A percentile compares a stretch with the other conserved stretches of the same genome.
These are phyloP conservation scores for Wickerhamomyces hampshirensis DNA, from an alignment of 805 yeast genomes.

Conservation along the genomic window DNA sequence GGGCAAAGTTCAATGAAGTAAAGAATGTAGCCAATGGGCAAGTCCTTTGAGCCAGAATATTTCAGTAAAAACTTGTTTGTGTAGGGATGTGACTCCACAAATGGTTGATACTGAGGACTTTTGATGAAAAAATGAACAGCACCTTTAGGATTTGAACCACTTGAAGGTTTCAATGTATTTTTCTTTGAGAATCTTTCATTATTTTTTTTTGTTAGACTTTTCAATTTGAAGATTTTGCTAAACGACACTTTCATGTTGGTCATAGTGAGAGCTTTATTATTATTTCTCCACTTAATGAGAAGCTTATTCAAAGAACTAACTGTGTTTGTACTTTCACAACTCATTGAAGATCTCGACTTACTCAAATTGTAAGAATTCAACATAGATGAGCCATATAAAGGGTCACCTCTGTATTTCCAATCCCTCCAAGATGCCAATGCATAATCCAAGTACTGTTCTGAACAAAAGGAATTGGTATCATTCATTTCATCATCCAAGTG, in stretches of 20 bases:
- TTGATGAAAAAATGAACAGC: constrained; percentile 5
- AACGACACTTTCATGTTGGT: constrained; percentile 2
- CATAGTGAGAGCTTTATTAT: constrained; percentile 6
- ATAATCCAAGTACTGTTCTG: constrained; percentile 17
- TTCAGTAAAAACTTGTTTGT: constrained; percentile 56
- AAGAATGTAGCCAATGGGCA: constrained; percentile 73
- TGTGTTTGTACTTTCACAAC: constrained; percentile 17
- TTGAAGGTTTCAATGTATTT: not conserved
- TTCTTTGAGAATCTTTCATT: not conserved
- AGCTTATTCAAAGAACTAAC: constrained; percentile 14
- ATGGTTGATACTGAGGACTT: constrained; percentile 28
- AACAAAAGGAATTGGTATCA: constrained; percentile 8
- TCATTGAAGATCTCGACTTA: constrained; percentile 21
- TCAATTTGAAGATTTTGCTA: constrained; percentile 8
- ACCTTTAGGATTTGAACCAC: not conserved
- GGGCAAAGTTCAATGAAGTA: constrained; percentile 68
- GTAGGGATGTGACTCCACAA: constrained; percentile 47
- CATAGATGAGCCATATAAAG: constrained; percentile 45
- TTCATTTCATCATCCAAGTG: constrained; percentile 11
- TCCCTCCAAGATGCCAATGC: constrained; percentile 87
- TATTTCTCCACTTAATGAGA: constrained; percentile 5
- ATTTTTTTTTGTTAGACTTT: not conserved
- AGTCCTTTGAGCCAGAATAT: constrained; percentile 64
- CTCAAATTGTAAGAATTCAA: constrained; percentile 27
- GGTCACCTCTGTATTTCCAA: constrained; percentile 77